Base-by-base conservation (phyloP, 2,329 filamentous ascomycete species). In the Clathrospora elynae region DNA sequence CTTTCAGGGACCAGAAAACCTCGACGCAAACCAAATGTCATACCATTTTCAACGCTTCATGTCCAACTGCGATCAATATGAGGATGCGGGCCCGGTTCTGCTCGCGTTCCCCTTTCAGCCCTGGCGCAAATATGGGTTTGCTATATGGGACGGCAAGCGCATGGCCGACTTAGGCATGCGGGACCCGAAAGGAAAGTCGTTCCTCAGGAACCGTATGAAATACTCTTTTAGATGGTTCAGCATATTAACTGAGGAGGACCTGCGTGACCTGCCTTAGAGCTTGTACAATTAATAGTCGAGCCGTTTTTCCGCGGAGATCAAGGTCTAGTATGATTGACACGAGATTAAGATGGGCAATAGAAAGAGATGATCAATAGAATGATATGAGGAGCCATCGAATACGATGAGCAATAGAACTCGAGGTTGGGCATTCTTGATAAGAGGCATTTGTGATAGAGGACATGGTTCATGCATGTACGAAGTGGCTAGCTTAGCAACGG, bases 81-180 rank as follows among this genome's bases (percentile, higher is more conserved):
- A 25, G 26, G 29, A 47, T 31, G 30, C 23, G 29, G 2, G 4
- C n/a, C 13, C 14, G 34, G 34, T 30, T 38, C 18, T 17, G 19
- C 34, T 42, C 17, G 29, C 12, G 23, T 19, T 26, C 10, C 39
- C 31, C 22, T 43, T 48, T 29, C 25, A 43, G 3, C 16, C 12
- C 35, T 45, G 29, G 32, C 46, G 36, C 17, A 38, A 41, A 38
- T 49, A 37, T 35, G 41, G 46, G 5, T 49, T 49, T 25, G 41
- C 41, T 12, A 42, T 49, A 34, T 49, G 41, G 41, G 46, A 49
- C 29, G 33, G 41, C 26, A 49, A 41, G 28, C 46, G 41, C 33
- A 49, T 49, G 36, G 29, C 8, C n/a, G 32, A 45, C 29, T 33
- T 49, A 10, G 35, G 46, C 40, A 49, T 49, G 41, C 20, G 24